Base-by-base conservation (phyloP, 352 stramenopile species). In the Thraustochytrium striatum region DNA sequence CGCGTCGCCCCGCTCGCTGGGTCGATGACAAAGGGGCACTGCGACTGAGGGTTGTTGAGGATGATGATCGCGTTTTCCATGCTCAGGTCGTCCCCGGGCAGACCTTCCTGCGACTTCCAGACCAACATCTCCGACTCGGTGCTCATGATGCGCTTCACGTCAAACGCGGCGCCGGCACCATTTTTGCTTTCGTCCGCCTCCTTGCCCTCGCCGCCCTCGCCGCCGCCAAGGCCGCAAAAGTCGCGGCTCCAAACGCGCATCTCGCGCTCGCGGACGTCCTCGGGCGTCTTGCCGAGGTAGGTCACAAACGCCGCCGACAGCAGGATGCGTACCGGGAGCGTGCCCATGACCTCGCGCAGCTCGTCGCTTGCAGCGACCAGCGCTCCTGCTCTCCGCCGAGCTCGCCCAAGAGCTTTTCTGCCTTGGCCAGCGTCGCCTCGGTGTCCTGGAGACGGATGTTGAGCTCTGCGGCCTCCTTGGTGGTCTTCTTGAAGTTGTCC, bases 21-120 rank as follows among this genome's bases (percentile, higher is more conserved):
- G 61, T 98, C 94, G 57, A 98, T 93, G 75, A 98, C 95, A 69
- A 98, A 97, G 1, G 93, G 92, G 94, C 94, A 3, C 91, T 33
- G 55, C 39, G 32, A 33, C 3, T 30, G 72, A 61, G 53, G 72
- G n/a, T 84, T 87, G 57, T 95, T 89, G 2, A 89, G 80, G 2
- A 98, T 86, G 9, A 97, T 90, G 3, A 97, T 81, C 0, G 89
- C 93, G 72, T 98, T 98, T 72, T 98, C 94, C 87, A 96, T 93
- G 9, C 89, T 96, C 1, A 98, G 82, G 43, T 94, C 89, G 75
- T 98, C 94, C 0, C 90, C 87, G 0, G 94, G 94, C 8, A 98
- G 83, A 0, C 93, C 93, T 83, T 94, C 32, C 39, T 62, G 89
- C 39, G 85, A 83, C 79, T 97, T 97, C 94, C 93, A 98, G 13